Conservation (phyloP, 306 rosid genomes). For the Ammopiptanthus mongolicus region DNA sequence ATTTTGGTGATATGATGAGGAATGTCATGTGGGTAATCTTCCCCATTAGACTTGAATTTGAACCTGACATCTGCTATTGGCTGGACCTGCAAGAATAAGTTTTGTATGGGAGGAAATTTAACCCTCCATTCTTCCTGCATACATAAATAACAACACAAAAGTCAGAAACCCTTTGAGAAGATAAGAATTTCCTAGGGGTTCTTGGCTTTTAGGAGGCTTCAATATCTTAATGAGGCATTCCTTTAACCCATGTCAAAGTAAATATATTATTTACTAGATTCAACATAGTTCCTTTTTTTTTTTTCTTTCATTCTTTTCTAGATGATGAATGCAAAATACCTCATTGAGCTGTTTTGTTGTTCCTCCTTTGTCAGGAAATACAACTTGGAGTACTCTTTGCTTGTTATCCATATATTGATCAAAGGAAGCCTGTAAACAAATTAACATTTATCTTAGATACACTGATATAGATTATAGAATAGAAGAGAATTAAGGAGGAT, state of each 20-base stretch:
- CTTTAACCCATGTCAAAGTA: background rate
- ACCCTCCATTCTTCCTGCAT: conserved; percentile 56
- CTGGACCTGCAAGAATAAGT: conserved; percentile 28
- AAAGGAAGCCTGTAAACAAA: conserved; percentile 43
- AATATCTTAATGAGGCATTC: background rate
- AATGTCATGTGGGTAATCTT: conserved; percentile 40
- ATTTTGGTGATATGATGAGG: conserved; percentile 41
- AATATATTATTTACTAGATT: background rate
- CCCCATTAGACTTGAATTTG: conserved; percentile 41
- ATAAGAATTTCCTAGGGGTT: background rate
- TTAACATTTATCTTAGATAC: background rate
- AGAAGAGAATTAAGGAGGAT: background rate
- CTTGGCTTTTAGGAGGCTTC: background rate
- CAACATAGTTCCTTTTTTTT: too few relatives aligned
- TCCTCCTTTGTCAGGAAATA: conserved; percentile 24
- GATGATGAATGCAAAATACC: conserved; percentile 22
- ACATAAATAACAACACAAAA: background rate
- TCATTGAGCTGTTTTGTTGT: conserved; percentile 20
- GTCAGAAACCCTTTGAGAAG: background rate
- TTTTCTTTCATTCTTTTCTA: background rate
- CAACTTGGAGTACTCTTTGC: conserved; percentile 20
- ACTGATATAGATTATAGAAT: background rate
- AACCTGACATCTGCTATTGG: conserved; percentile 32
- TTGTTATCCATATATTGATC: conserved; percentile 45
- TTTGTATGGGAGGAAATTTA: conserved; percentile 28